These are phyloP conservation scores for Coprinopsis strossmayeri DNA, from an alignment of 768 basidiomycete genomes.

Conservation along the genomic window DNA sequence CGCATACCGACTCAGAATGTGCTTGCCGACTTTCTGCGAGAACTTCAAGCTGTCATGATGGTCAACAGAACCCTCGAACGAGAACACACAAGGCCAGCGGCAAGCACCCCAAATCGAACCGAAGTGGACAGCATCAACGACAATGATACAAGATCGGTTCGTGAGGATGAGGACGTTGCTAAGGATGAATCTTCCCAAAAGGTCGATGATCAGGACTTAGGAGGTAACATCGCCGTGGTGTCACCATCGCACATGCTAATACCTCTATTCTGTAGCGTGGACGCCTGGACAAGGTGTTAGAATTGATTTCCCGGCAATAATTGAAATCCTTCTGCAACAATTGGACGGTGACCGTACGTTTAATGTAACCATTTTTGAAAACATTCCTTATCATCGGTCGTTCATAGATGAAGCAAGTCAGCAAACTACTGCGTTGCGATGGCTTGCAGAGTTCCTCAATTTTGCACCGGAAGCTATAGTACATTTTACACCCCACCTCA, in stretches of 20 bases:
- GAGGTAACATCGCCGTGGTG: constrained; percentile 37
- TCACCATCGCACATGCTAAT: constrained; percentile 5
- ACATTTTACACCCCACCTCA: constrained; percentile 88
- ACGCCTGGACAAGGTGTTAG: constrained; percentile 89
- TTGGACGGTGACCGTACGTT: constrained; percentile 75
- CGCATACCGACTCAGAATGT: constrained; percentile 86
- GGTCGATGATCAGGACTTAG: constrained; percentile 52
- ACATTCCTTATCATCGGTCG: neutral
- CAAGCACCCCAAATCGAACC: neutral
- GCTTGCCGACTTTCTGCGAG: constrained; percentile 82
- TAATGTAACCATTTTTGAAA: neutral
- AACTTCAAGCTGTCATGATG: constrained; percentile 79
- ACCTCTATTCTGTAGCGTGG: constrained; percentile 64
- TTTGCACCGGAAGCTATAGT: constrained; percentile 92
- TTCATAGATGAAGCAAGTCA: constrained; percentile 85
- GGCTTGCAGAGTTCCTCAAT: constrained; percentile 85
- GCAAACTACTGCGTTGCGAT: constrained; percentile 87
- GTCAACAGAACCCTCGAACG: constrained; percentile 66
- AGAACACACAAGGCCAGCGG: constrained; percentile 15
- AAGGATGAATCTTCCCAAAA: constrained; percentile 43
- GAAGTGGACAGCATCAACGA: neutral
- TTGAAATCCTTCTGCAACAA: constrained; percentile 89
- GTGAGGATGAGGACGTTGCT: constrained; percentile 32
- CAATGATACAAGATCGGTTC: constrained; percentile 16
- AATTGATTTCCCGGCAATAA: constrained; percentile 86